Base-by-base conservation (phyloP, 805 yeast genomes). In the Suhomyces sp. region DNA sequence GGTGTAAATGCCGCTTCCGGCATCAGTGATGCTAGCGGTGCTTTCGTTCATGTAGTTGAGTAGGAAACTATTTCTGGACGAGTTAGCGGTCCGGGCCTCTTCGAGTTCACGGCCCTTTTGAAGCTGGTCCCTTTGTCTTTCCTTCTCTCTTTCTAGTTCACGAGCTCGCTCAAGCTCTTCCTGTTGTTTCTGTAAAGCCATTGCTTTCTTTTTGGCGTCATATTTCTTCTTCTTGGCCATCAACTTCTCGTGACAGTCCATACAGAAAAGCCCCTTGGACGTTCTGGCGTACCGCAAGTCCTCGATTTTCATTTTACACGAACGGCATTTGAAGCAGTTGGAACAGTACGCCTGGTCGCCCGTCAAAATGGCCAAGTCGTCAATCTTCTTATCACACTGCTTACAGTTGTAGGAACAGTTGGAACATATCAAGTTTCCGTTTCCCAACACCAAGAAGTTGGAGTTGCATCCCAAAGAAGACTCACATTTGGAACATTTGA, bases 311-410 rank as follows among this genome's bases (percentile, higher is more conserved):
- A 82, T 82, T 66, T 87, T 86, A 73, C 99, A 93, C 60, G 89
- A 86, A 48, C 93, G 83, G 69, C 99, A 93, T 62, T 84, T 84
- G 73, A 93, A 94, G 69, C 99, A 93, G 48, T 79, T 78, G 7
- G 96, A 83, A 68, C 98, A 94, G 68, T 90, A 94, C 2, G 98
- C 97, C 66, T 89, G 93, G 61, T 94, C 96, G 24, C 97, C 97
- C 1, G 98, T 91, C 33, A 93, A 76, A 29, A 94, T 92, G 12
- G 99, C 98, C 74, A 90, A 78, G 67, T 93, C 97, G 60, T 88
- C 93, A 57, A 93, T 94, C 67, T 90, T 88, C 64, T 86, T 87
- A 47, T 84, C 82, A 76, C 99, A 93, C 54, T 85, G 83, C 60
- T 83, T 83, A 69, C 99, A 93, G 44, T 86, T 82, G 67, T 93